Base-by-base conservation (phyloP, 768 basidiomycete genomes). In the Hirschioporus abietinus region DNA sequence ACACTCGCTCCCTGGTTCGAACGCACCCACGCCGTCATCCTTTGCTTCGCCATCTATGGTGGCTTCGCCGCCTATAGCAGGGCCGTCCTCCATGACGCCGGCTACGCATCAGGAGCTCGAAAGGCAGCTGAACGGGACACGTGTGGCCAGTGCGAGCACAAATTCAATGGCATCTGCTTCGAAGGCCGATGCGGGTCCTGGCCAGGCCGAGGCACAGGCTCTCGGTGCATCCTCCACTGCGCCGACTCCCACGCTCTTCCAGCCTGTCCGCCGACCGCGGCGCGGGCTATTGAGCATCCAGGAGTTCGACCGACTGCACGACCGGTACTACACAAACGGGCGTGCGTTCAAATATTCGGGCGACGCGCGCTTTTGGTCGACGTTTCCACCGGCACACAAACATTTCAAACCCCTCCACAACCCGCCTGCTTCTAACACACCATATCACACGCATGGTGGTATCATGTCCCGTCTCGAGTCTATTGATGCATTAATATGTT, bases 261-360 rank as follows among this genome's bases (percentile, higher is more conserved):
- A 87, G 23, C 90, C 89, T 67, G 83, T 90, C 67, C 84, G 88
- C 63, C 82, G 89, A 15, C 89, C 89, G 7, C 86, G 86, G 72
- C 86, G 87, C 63, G 87, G 89, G 68, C 82, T 81, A 73, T 77
- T 80, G 57, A 73, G 78, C 34, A 69, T 68, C 4, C 75, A 79
- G 52, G 82, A 87, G 71, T 87, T 81, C 73, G 86, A 90, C 64
- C 78, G 77, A 52, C 78, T 92, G 58, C 86, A 92, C 71, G 84
- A 89, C 73, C 86, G 83, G 72, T 93, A 91, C 73, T 86, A 91
- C 70, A 77, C 76, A 3, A 83, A 84, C 23, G 93, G 90, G 24
- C 87, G 91, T 66, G 78, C 82, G 70, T 88, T 95, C 74, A 93
- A 95, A 77, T 92, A 91, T 73, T 92, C 92, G 0, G 91, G 92